phyloP scores from a whole-genome alignment of 352 stramenopile species.

The Bremia lactucae region DNA sequence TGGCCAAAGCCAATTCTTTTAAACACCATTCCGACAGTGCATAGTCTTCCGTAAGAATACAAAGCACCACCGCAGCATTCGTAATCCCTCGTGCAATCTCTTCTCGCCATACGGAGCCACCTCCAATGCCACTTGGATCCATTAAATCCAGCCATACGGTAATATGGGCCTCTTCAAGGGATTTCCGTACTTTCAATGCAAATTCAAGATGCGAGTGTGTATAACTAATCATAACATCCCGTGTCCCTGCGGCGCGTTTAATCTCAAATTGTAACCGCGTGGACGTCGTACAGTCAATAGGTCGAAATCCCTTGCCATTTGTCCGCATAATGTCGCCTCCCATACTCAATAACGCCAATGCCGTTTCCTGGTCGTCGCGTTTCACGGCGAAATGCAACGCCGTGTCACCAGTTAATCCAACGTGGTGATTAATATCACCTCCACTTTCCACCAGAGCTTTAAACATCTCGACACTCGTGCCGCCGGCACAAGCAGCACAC shows the following conservation, averaged over 20 bases:
- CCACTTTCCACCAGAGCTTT: slow-evolving; percentile 46
- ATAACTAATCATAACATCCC: slow-evolving; percentile 83
- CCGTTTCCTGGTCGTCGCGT: slow-evolving; percentile 63
- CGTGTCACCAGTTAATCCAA: slow-evolving; percentile 55
- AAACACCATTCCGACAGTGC: slow-evolving; percentile 68
- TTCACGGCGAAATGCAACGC: slow-evolving; percentile 74
- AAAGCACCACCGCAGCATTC: slow-evolving; percentile 57
- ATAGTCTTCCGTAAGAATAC: slow-evolving; percentile 74
- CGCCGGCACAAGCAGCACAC: slow-evolving; percentile 61
- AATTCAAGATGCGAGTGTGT: slow-evolving; percentile 76
- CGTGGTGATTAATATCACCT: slow-evolving; percentile 66
- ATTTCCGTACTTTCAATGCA: slow-evolving; percentile 58
- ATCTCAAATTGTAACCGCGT: slow-evolving; percentile 69
- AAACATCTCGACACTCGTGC: slow-evolving; percentile 60
- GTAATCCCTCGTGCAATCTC: slow-evolving; percentile 68
- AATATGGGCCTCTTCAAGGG: slow-evolving; percentile 54
- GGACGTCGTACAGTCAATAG: slow-evolving; percentile 66
- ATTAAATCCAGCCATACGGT: slow-evolving; percentile 80
- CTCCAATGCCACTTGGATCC: slow-evolving; percentile 74
- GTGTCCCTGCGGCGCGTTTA: slow-evolving; percentile 57
- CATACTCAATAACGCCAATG: slow-evolving; percentile 55
- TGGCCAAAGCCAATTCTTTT: slow-evolving; percentile 70
- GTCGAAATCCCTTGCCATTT: slow-evolving; percentile 48
- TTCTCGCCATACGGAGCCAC: slow-evolving; percentile 67
- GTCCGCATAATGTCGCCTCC: slow-evolving; percentile 71